Conservation (phyloP, 345 rosid species). For the Brassica juncea region DNA sequence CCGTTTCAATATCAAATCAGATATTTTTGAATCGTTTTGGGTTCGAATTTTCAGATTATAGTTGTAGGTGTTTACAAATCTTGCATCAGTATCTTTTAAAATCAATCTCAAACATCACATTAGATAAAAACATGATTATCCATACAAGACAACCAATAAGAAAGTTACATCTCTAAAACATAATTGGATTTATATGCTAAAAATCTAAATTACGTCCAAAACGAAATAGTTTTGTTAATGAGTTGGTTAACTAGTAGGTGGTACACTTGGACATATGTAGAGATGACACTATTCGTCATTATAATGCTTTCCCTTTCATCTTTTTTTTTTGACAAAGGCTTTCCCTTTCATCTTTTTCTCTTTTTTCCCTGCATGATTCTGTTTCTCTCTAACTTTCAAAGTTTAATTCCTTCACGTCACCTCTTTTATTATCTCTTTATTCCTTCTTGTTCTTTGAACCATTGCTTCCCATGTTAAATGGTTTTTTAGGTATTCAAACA, state of each 20-base stretch:
- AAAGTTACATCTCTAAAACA: neutral
- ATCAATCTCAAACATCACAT: neutral
- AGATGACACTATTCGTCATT: constrained; percentile 4
- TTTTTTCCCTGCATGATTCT: neutral
- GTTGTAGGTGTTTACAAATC: neutral
- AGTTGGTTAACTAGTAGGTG: constrained; percentile 14
- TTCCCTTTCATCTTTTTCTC: constrained; percentile 14
- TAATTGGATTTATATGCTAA: neutral
- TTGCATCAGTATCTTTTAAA: neutral
- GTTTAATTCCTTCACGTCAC: constrained; percentile 33
- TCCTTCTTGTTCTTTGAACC: constrained; percentile 21
- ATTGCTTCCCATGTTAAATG: constrained; percentile 21
- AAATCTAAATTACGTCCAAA: neutral
- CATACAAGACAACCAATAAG: neutral
- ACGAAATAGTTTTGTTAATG: neutral
- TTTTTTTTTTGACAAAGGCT: neutral
- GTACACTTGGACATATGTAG: constrained; percentile 14
- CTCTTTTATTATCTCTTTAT: constrained; percentile 28
- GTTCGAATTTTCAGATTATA: neutral
- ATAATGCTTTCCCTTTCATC: constrained; percentile 23
- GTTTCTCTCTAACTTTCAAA: neutral
- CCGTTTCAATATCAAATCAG: no score
- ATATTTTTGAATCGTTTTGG: neutral
- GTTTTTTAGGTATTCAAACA: constrained; percentile 17
- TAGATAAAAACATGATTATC: neutral